These are phyloP conservation scores for Pulveroboletus sp. DNA, from an alignment of 768 basidiomycete genomes.

Conservation along the genomic window DNA sequence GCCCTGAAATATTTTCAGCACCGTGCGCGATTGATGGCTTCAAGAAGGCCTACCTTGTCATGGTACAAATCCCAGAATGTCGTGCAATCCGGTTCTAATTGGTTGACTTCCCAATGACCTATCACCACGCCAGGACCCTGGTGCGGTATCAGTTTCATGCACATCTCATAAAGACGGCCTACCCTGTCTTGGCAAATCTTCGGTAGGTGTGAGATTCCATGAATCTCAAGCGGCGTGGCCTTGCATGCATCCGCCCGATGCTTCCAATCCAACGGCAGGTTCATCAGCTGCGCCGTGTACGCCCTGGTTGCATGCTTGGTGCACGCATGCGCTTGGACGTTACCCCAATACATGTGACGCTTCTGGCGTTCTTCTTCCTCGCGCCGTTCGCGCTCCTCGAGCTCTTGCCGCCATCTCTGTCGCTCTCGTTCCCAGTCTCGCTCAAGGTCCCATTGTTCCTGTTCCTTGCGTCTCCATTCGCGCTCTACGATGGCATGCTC, in stretches of 20 bases:
- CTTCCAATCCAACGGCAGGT: conserved; percentile 22
- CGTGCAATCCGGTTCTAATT: conserved; percentile 26
- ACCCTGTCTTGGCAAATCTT: conserved; percentile 25
- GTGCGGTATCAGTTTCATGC: not conserved
- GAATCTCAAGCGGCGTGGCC: conserved; percentile 18
- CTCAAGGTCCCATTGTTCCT: not conserved
- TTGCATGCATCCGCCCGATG: conserved; percentile 22
- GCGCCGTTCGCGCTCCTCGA: conserved; percentile 13
- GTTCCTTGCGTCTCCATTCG: conserved; percentile 8
- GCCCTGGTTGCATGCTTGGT: conserved; percentile 26
- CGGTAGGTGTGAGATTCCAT: conserved; percentile 18
- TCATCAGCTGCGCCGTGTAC: conserved; percentile 29
- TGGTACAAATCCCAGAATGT: conserved; percentile 24
- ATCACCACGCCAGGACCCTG: conserved; percentile 19
- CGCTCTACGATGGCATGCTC: not conserved
- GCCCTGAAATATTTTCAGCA: conserved; percentile 16
- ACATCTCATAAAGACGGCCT: not conserved
- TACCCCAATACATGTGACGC: conserved; percentile 22
- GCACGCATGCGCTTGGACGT: conserved; percentile 19
- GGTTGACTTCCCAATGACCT: conserved; percentile 27
- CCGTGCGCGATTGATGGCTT: not conserved
- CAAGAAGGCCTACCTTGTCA: conserved; percentile 20
- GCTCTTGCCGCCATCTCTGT: conserved; percentile 16
- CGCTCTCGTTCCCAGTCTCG: conserved; percentile 13
- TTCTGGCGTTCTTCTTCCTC: conserved; percentile 26